These are phyloP conservation scores for Strobilomyces confusus DNA, from an alignment of 768 basidiomycete genomes.

Conservation along the genomic window DNA sequence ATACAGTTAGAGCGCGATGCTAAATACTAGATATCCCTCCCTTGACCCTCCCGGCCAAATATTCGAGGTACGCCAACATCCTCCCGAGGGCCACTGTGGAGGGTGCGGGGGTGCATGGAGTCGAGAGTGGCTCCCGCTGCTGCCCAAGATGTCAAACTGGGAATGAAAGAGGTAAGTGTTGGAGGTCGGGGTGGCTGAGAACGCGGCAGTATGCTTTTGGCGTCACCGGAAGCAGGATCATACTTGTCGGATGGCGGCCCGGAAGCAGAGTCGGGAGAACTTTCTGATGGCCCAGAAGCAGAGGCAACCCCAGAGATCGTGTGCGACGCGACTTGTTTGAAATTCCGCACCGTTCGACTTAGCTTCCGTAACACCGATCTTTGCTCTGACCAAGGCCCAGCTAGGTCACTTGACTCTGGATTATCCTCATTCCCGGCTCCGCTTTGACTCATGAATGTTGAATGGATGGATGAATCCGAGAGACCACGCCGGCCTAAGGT, in stretches of 20 bases:
- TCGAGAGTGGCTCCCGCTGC: conserved; percentile 24
- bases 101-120: conserved; percentile 7
- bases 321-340: conserved; percentile 35
- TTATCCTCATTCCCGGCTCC: conserved; percentile 25
- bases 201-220: conserved; percentile 8
- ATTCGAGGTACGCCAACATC: conserved; percentile 23
- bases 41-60: conserved; percentile 24
- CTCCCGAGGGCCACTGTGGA: conserved; percentile 11
- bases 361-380: conserved; percentile 52
- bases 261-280: conserved; percentile 8
- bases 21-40: conserved; percentile 25
- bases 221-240: conserved; percentile 1
- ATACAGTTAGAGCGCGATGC: too few species aligned
- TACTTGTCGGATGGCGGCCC: conserved; percentile 2
- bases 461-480: conserved; percentile 90
- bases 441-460: conserved; percentile 66
- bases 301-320: conserved; percentile 24
- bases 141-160: conserved; percentile 35
- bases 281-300: conserved; percentile 3
- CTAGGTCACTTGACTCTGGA: not conserved
- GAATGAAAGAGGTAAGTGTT: conserved; percentile 27
- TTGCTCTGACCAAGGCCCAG: conserved; percentile 36
- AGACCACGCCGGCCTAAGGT: conserved; percentile 75
- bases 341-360: conserved; percentile 50
- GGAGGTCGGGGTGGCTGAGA: conserved; percentile 25